Evolutionary conservation across 2,329 filamentous ascomycete genomes (phyloP).

Genomic region (Sporothrix pseudoabietina): DNA sequence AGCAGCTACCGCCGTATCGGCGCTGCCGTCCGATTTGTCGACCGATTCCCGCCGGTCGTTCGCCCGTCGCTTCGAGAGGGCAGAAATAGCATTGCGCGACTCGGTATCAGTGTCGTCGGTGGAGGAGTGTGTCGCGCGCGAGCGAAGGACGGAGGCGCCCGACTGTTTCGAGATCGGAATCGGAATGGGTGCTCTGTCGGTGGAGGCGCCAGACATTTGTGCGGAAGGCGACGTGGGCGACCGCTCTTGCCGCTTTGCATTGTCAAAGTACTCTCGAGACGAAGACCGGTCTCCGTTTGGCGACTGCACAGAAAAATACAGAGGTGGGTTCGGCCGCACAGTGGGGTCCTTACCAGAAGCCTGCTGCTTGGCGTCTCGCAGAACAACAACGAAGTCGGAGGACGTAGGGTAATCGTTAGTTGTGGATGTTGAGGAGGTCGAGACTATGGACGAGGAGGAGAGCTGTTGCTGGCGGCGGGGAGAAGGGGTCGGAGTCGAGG

Average conservation of each 20-base stretch:
- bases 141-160: neutral
- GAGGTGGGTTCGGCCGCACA: conserved; percentile 24
- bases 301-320: conserved; percentile 31
- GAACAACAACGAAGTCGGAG: conserved; percentile 31
- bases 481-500: conserved; percentile 1
- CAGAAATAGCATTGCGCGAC: neutral
- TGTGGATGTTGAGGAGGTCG: conserved; percentile 26
- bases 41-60: conserved; percentile 43
- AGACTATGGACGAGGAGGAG: conserved; percentile 11
- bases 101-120: conserved; percentile 23
- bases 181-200: conserved; percentile 19
- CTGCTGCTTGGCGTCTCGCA: conserved; percentile 28
- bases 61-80: conserved; percentile 31
- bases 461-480: conserved; percentile 7
- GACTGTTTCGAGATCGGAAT: conserved; percentile 21
- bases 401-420: conserved; percentile 27
- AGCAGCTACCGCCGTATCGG: conserved; percentile 44
- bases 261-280: conserved; percentile 19
- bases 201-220: neutral
- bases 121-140: conserved; percentile 12
- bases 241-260: neutral
- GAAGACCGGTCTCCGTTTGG: conserved; percentile 20
- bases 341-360: neutral
- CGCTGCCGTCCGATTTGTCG: conserved; percentile 41
- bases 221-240: neutral